These are phyloP conservation scores for Colletotrichum falcatum DNA, from an alignment of 2,329 filamentous ascomycete species.

Conservation along the genomic window DNA sequence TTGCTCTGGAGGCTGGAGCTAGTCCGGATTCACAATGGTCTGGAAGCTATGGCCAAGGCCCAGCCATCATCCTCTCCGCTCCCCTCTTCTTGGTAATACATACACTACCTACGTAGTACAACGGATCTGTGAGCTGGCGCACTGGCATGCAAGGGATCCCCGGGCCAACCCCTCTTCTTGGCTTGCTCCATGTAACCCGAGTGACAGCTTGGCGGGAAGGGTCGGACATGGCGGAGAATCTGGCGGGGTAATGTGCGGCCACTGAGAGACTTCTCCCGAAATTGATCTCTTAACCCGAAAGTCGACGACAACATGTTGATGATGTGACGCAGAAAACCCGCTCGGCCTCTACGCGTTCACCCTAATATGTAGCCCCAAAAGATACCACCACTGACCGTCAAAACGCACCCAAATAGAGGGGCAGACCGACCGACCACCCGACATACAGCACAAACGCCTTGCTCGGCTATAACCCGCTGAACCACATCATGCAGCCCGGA, in stretches of 20 bases:
- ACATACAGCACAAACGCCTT: constrained; percentile 23
- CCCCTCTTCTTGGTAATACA: no score
- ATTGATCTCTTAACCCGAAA: no score
- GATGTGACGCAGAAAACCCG: not conserved
- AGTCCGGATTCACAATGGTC: not conserved
- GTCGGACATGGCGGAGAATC: not conserved
- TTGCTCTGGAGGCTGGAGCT: not conserved
- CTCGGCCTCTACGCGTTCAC: not conserved
- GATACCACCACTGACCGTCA: not conserved
- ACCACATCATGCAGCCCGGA: constrained; percentile 40
- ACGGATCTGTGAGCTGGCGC: not conserved
- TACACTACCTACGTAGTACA: not conserved
- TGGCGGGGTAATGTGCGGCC: not conserved
- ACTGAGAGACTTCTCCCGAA: not conserved
- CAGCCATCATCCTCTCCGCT: not conserved
- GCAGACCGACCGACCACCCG: not conserved
- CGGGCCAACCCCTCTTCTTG: not conserved
- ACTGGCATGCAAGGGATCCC: constrained; percentile 8
- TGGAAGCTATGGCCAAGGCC: not conserved
- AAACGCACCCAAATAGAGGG: not conserved
- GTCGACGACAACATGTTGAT: not conserved
- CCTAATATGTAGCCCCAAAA: not conserved
- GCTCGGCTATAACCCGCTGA: constrained; percentile 36
- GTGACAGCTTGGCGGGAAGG: not conserved
- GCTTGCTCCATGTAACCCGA: not conserved